Evolutionary conservation across 129 eudicot species (phyloP).

Genomic region (Deinandra increscens): DNA sequence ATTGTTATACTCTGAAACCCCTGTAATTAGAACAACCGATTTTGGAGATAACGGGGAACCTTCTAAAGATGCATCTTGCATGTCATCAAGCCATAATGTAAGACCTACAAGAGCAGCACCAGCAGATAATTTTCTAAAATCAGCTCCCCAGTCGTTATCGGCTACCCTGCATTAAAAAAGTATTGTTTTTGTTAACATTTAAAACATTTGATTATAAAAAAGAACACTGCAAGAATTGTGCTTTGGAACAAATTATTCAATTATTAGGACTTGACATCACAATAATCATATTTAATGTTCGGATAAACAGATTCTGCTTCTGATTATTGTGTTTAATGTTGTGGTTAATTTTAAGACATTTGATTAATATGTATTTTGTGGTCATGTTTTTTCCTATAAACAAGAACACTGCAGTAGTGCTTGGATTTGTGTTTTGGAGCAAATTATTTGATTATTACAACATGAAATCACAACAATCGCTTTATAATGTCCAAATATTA

Average conservation of each 20-base stretch:
- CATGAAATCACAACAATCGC: too few species aligned
- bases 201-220: neutral
- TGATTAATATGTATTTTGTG: too few species aligned
- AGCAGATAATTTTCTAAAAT: constrained; percentile 83
- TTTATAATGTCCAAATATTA: too few species aligned
- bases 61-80: constrained; percentile 98
- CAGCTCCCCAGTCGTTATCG: constrained; percentile 99
- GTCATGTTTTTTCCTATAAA: too few species aligned
- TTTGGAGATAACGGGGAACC: constrained; percentile 91
- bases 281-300: neutral
- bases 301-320: neutral
- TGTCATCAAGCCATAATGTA: constrained; percentile 94
- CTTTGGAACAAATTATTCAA: neutral
- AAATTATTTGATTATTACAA: too few species aligned
- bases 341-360: too few species aligned
- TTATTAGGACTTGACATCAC: neutral
- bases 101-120: constrained; percentile 98
- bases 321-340: too few species aligned
- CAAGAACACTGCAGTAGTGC: too few species aligned
- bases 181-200: neutral
- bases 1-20: constrained; percentile 72
- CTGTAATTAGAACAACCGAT: constrained; percentile 86
- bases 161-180: constrained; percentile 63
- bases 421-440: too few species aligned
- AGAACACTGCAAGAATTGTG: neutral